Conservation (phyloP, 2,329 filamentous ascomycete species). For the Phyllosticta citribraziliensis region DNA sequence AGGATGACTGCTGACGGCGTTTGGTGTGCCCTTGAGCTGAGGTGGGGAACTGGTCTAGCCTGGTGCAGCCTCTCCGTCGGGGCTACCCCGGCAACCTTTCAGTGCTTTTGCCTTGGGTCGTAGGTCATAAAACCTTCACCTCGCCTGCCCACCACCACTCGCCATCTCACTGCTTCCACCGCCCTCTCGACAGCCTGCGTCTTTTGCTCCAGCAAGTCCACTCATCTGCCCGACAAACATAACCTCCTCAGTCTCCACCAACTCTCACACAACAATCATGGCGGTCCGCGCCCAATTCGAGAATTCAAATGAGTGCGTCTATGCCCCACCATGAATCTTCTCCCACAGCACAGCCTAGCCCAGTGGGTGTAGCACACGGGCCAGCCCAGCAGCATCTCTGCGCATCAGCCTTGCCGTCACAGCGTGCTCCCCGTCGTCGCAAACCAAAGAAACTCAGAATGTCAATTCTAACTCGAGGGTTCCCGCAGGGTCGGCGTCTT, state of each 20-base stretch:
- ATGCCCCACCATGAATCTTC: conserved; percentile 10
- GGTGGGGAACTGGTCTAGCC: neutral
- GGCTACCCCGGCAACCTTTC: neutral
- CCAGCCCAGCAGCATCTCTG: conserved; percentile 3
- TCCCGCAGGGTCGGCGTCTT: conserved; percentile 80
- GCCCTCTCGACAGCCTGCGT: neutral
- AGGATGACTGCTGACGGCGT: neutral
- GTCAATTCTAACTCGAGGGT: conserved; percentile 2
- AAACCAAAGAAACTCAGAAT: neutral
- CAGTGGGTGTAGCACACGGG: neutral
- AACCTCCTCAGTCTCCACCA: neutral
- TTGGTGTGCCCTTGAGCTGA: neutral
- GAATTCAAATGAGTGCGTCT: conserved; percentile 77
- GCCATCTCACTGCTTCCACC: neutral
- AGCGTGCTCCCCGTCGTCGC: neutral
- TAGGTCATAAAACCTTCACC: conserved; percentile 5
- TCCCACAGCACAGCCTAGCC: neutral
- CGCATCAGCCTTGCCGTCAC: conserved; percentile 9
- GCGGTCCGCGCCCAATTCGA: conserved; percentile 59
- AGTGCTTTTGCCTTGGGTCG: neutral
- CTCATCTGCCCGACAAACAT: neutral
- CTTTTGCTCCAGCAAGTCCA: neutral
- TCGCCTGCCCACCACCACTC: neutral
- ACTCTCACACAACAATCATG: conserved; percentile 29
- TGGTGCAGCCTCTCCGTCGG: neutral